Evolutionary conservation across 1,284 basidiomycete genomes (phyloP), one percentile per base, ranked within the genome.

Genomic region (Exobasidium rhododendri): DNA sequence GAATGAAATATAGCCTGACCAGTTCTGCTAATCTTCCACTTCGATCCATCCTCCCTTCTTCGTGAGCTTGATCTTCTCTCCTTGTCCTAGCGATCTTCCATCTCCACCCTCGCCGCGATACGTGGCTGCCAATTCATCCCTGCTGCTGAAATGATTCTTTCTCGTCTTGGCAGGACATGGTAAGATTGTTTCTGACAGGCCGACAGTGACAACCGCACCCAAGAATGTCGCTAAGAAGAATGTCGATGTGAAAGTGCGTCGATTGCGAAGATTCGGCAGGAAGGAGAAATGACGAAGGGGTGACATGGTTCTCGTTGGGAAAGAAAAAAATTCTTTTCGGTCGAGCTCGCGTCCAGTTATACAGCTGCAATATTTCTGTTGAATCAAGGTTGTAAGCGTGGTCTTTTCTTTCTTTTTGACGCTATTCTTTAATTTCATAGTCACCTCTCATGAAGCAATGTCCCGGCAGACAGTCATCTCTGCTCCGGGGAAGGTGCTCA

Each of bases 401-500:
- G n/a, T n/a, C n/a, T n/a, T n/a, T n/a, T n/a, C n/a, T n/a, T n/a
- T n/a, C n/a, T n/a, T n/a, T n/a, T n/a, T n/a, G n/a, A n/a, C n/a
- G n/a, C n/a, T n/a, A n/a, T n/a, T n/a, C n/a, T n/a, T n/a, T 45
- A 45, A 17, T n/a, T 43, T 43, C 40, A 11, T n/a, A 43, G 11
- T 47, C 46, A 14, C 46, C 24, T 47, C 6, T 47, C 6, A n/a
- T n/a, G 28, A n/a, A 50, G 13, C 13, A n/a, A 17, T 50, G 24
- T 3, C 45, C 26, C 11, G 20, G 2, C 26, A 6, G 13, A 83
- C 83, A 32, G 84, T 89, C 62, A 86, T 96, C 58, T 97, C 93
- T 28, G 87, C 94, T 0, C 91, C 94, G 3, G 96, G 94, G 68
- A 98, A 98, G 81, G 94, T 97, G 59, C 86, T 98, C 64, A 81